Percentiles rank a stretch among this genome's conserved stretches.
These are phyloP conservation scores for Comarum palustre DNA, from an alignment of 306 rosid genomes.

Conservation along the genomic window DNA sequence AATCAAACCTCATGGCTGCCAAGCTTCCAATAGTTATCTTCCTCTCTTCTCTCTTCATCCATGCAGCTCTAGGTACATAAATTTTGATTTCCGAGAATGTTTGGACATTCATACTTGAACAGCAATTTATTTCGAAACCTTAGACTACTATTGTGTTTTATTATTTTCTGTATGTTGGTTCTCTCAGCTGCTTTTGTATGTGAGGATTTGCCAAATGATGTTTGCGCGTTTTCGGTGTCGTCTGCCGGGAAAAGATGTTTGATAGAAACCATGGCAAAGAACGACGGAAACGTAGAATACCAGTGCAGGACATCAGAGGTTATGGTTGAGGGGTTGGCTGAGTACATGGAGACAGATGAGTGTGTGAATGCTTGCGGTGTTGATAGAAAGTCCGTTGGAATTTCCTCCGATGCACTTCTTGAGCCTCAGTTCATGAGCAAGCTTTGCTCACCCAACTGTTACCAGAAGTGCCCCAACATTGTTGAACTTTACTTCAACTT, in stretches of 20 bases:
- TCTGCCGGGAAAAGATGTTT: slow-evolving; percentile 82
- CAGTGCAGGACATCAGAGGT: slow-evolving; percentile 78
- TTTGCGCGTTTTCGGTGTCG: slow-evolving; percentile 72
- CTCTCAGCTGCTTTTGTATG: slow-evolving; percentile 52
- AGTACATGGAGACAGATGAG: slow-evolving; percentile 56
- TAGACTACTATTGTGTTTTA: not conserved
- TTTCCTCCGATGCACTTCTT: slow-evolving; percentile 74
- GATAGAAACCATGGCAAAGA: slow-evolving; percentile 51
- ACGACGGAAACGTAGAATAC: slow-evolving; percentile 42
- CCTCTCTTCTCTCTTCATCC: slow-evolving; percentile 47
- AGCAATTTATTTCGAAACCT: not conserved
- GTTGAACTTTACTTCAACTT: slow-evolving; percentile 69
- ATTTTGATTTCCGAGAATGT: not conserved
- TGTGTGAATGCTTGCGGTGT: slow-evolving; percentile 76
- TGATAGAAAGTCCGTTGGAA: slow-evolving; percentile 62
- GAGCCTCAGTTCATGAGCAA: slow-evolving; percentile 65
- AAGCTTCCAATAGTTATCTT: slow-evolving; percentile 39
- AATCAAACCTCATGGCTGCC: slow-evolving; percentile 35
- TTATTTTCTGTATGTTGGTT: not conserved
- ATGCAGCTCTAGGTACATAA: slow-evolving; percentile 50
- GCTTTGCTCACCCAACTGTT: slow-evolving; percentile 68
- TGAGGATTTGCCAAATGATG: slow-evolving; percentile 50
- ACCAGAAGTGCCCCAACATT: slow-evolving; percentile 68
- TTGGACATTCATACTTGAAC: not conserved
- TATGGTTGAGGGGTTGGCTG: slow-evolving; percentile 61